Base-by-base conservation (phyloP, 495 filamentous ascomycete species). In the Aspergillus avenaceus region DNA sequence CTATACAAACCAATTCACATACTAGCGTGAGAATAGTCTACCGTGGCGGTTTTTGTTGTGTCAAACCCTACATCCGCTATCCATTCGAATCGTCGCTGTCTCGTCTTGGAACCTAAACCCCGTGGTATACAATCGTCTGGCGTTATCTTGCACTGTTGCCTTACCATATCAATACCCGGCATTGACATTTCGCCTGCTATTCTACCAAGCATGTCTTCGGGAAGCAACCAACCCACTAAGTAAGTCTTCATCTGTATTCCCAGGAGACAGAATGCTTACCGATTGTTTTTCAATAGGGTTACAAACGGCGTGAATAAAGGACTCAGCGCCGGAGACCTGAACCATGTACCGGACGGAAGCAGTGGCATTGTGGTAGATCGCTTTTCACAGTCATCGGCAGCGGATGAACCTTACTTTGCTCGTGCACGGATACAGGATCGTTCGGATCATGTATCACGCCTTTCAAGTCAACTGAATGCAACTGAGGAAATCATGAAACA, bases 321-420 rank as follows among this genome's bases (percentile, higher is more conserved):
- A 43, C 56, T 69, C 36, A 70, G 56, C 32, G 60, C 61, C 38
- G 59, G 48, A 41, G 70, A 71, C 22, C 27, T 72, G 47, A 66
- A 51, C 36, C 58, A 68, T 47, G 32, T 72, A 1, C 66, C 65
- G 14, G 55, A 61, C 19, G 54, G 49, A 23, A 59, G 58, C 48
- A 64, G 21, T 34, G 52, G 55, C 44, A 60, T 41, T 45, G 56
- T 47, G 7, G 61, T 68, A 3, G 64, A 69, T n/a, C 62, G 66
- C 25, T 70, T 65, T 42, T 55, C 59, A 19, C 61, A 63, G 21
- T 55, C 60, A 24, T 54, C 66, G 11, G 60, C 67, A n/a, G 54
- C 66, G 2, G 70, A 73, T 21, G 61, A 59, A 8, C 68, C 70
- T 14, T 73, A 73, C 57, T 73, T 65, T 55, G 65, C 62, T 16